Evolutionary conservation across 2,329 filamentous ascomycete species (phyloP).

Genomic region (Cladosporium sp.): DNA sequence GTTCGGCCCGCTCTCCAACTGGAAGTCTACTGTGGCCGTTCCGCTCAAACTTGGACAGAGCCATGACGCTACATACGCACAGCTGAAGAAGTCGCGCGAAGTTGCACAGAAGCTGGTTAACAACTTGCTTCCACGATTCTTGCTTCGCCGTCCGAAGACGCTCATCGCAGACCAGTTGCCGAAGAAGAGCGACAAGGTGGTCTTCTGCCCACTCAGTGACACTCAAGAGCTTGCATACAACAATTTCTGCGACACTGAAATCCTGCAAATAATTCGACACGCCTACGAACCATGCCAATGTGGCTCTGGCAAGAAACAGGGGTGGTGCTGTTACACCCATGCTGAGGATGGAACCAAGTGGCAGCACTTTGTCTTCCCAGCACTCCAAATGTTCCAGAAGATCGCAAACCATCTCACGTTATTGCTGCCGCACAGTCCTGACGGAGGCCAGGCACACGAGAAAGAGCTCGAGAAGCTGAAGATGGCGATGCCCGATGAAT

Average conservation of each 20-base stretch:
- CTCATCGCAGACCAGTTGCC: conserved; percentile 90
- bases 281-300: conserved; percentile 72
- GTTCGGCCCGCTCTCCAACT: conserved; percentile 68
- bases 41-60: conserved; percentile 87
- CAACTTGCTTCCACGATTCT: conserved; percentile 86
- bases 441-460: conserved; percentile 71
- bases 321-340: conserved; percentile 74
- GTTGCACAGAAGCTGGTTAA: conserved; percentile 83
- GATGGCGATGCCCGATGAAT: conserved; percentile 72
- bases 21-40: conserved; percentile 75
- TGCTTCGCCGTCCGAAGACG: conserved; percentile 88
- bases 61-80: conserved; percentile 81
- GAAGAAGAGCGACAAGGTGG: conserved; percentile 90
- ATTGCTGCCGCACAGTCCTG: conserved; percentile 69
- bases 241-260: conserved; percentile 72
- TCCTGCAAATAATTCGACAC: conserved; percentile 68
- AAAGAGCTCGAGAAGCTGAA: conserved; percentile 75
- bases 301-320: conserved; percentile 67
- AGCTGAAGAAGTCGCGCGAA: conserved; percentile 77
- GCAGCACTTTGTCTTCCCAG: conserved; percentile 80
- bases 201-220: conserved; percentile 89
- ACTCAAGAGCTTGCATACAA: conserved; percentile 82
- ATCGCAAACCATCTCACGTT: conserved; percentile 91
- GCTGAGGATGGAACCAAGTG: conserved; percentile 56
- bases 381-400: conserved; percentile 80